phyloP scores from a whole-genome alignment of 345 rosid genomes.

The Populus alba region DNA sequence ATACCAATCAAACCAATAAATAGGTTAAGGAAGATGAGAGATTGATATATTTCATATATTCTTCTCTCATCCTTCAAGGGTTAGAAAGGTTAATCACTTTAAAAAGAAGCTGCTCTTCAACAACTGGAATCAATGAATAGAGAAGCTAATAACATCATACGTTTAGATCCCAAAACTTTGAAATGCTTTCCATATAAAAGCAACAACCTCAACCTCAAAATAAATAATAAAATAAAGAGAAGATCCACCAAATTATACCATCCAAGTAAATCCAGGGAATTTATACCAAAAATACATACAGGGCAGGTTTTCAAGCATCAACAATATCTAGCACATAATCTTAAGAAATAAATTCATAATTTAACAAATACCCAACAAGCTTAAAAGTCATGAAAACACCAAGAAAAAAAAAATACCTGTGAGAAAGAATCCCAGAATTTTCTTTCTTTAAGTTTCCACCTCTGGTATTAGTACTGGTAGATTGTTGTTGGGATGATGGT shows the following conservation, averaged over 20 bases:
- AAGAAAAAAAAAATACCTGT: constrained; percentile 32
- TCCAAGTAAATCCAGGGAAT: not conserved
- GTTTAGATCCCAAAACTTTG: constrained; percentile 5
- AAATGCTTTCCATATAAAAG: not conserved
- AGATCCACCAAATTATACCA: not conserved
- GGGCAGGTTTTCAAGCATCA: not conserved
- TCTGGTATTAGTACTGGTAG: not conserved
- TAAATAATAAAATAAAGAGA: not conserved
- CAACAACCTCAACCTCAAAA: not conserved
- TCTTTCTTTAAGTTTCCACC: constrained; percentile 37
- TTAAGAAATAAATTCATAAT: not conserved
- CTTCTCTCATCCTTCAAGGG: constrained; percentile 16
- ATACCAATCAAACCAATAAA: not conserved
- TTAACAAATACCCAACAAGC: not conserved
- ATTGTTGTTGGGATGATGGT: constrained; percentile 2
- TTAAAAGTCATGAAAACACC: too few species aligned
- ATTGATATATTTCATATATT: not conserved
- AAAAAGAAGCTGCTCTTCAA: constrained; percentile 11
- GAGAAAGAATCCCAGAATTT: constrained; percentile 28
- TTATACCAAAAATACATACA: not conserved
- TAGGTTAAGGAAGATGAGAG: constrained; percentile 2
- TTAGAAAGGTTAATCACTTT: constrained; percentile 20
- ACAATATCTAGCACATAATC: not conserved
- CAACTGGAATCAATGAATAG: constrained; percentile 9
- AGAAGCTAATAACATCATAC: constrained; percentile 3